Evolutionary conservation across 306 rosid genomes (phyloP), one percentile per base, ranked within the genome.

Genomic region (Sicyos edulis): DNA sequence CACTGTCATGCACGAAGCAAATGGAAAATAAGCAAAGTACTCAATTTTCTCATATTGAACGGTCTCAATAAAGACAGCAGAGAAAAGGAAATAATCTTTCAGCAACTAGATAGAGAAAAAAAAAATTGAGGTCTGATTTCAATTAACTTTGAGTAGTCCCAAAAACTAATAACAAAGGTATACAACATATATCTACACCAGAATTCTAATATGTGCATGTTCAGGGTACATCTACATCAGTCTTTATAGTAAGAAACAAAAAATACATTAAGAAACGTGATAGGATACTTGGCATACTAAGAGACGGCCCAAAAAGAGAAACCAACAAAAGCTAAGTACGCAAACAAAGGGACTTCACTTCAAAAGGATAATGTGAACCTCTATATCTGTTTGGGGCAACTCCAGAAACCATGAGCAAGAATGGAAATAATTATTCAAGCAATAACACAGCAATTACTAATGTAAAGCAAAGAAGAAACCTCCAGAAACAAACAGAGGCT

Each of bases 401-500:
- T 12, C 19, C 17, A 59, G 65, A 59, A 59, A 59, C 65, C 17
- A 26, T 24, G 13, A 3, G 17, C 2, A 21, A 11, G 6, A 21
- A 12, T 45, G 45, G 12, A 13, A 45, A 66, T 66, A 45, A 66
- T 20, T 45, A 7, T 4, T 21, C 55, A 26, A 0, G 21, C n/a
- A n/a, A 81, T 44, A 71, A 15, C 34, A 74, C 45, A 66, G 6
- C 19, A 6, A 32, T 4, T 2, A 32, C 37, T 32, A 32, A 32
- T 32, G 0, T 32, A 32, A 32, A 1, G 37, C 37, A 32, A 32
- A 32, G 37, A 32, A 32, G 37, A 32, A 32, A 92, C 98, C 98
- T 88, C 98, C 98, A 54, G 98, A 92, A 4, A 92, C 98, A 78
- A 92, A 88, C 2, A 92, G 80, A 3, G 98, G 98, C 85, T 92